Percentiles rank a stretch among this genome's conserved stretches.
These are phyloP conservation scores for Exophiala spinifera DNA, from an alignment of 2,329 filamentous ascomycete genomes.

Conservation along the genomic window DNA sequence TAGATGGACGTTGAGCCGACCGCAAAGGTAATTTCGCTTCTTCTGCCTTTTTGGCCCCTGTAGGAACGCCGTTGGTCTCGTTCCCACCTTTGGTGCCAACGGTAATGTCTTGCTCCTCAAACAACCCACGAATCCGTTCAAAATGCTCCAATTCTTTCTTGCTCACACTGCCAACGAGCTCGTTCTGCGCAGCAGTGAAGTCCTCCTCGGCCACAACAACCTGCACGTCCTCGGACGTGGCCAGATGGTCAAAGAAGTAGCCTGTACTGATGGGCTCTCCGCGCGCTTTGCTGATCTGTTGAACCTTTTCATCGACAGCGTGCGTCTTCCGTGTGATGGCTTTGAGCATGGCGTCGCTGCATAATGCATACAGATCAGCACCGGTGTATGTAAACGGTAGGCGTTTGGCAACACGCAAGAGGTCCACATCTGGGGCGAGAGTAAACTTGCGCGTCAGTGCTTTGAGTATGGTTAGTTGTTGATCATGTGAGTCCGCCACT, in stretches of 20 bases:
- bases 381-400: constrained; percentile 96
- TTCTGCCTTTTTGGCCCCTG: constrained; percentile 26
- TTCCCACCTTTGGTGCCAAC: constrained; percentile 33
- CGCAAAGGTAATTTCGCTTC: constrained; percentile 31
- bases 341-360: constrained; percentile 98
- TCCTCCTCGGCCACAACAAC: constrained; percentile 89
- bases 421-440: constrained; percentile 73
- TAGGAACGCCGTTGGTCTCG: constrained; percentile 35
- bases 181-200: constrained; percentile 74
- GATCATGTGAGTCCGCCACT: constrained; percentile 93
- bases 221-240: constrained; percentile 74
- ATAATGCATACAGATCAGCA: constrained; percentile 94
- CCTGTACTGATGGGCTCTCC: constrained; percentile 69
- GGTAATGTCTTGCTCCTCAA: constrained; percentile 59
- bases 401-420: constrained; percentile 67
- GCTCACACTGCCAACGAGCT: constrained; percentile 91
- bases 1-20: constrained; percentile 15
- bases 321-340: constrained; percentile 88
- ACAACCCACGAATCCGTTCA: constrained; percentile 74
- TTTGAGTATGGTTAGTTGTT: constrained; percentile 91
- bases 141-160: constrained; percentile 90
- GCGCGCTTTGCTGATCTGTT: constrained; percentile 48
- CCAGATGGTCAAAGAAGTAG: constrained; percentile 93
- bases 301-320: constrained; percentile 79
- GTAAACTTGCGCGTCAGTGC: constrained; percentile 93